phyloP scores from a whole-genome alignment of 768 basidiomycete species.

The Mycena capillaripes region DNA sequence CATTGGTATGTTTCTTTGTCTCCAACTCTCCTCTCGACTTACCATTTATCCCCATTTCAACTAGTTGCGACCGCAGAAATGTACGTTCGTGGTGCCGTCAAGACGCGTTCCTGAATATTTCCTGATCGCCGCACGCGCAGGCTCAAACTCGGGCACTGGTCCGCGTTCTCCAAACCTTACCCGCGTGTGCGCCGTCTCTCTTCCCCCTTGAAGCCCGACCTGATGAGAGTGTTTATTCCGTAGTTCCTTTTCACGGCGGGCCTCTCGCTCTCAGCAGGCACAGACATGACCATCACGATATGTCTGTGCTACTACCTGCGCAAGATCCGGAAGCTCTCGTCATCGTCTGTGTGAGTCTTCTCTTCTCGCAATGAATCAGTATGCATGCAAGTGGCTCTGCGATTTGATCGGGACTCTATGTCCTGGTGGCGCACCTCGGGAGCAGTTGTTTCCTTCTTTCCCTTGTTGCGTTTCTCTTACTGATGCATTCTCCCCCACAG shows the following conservation, averaged over 20 bases:
- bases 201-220: too few relatives aligned
- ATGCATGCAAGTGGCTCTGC: background rate
- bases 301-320: slow-evolving; percentile 54
- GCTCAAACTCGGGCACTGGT: slow-evolving; percentile 32
- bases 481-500: slow-evolving; percentile 37
- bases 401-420: background rate
- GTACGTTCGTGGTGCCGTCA: slow-evolving; percentile 1
- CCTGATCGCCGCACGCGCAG: too few relatives aligned
- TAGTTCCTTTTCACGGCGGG: slow-evolving; percentile 61
- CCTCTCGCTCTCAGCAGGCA: slow-evolving; percentile 54
- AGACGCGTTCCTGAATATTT: too few relatives aligned
- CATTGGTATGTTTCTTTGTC: slow-evolving; percentile 38
- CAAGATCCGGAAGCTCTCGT: slow-evolving; percentile 44
- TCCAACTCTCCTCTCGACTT: too few relatives aligned
- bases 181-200: slow-evolving; percentile 38
- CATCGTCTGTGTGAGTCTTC: slow-evolving; percentile 44
- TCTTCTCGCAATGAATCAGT: background rate
- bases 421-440: background rate
- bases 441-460: background rate
- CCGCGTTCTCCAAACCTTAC: slow-evolving; percentile 34
- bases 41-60: background rate
- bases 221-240: too few relatives aligned
- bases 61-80: slow-evolving; percentile 44
- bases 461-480: background rate
- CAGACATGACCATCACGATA: slow-evolving; percentile 54